Evolutionary conservation across 148 eudicot species (phyloP), one percentile per base, ranked within the genome.

Genomic region (Suaeda aralocaspica): DNA sequence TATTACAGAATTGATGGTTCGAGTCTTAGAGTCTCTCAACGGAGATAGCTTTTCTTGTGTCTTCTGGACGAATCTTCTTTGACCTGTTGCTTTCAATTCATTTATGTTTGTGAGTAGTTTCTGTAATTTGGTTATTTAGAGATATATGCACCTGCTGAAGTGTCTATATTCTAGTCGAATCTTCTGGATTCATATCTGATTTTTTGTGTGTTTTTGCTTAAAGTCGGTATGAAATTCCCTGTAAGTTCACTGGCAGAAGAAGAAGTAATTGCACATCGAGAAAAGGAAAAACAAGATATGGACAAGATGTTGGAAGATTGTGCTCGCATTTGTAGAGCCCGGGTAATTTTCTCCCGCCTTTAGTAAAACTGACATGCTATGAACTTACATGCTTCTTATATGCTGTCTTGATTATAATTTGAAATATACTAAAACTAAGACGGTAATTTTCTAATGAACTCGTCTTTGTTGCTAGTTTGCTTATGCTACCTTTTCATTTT

Each of bases 171-270:
- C 31, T 34, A 3, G n/a, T 30, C 55, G 25, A 22, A 30, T 55
- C 12, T 29, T 69, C 26, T 31, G 34, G 28, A 8, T 26, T 30
- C 69, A 42, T 65, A n/a, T 52, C 48, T 55, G 1, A 31, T 70
- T 22, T 24, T 36, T 66, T 64, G 59, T 53, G 21, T 30, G 39
- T 19, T 16, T 39, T 18, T 62, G 66, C 28, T 16, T 77, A 33
- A 77, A 91, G 94, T 81, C 85, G 89, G 86, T 71, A 74, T 81
- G 64, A 86, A 76, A 44, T 77, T 84, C 79, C 75, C 80, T 25
- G 59, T 76, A 57, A 78, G 79, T 63, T 70, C 71, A 68, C 49
- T 86, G 68, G 81, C 84, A 33, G 81, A 77, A 33, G 34, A 71
- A 21, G 82, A 76, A 76, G 93, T 79, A 29, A 80, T 21, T 71